phyloP scores from a whole-genome alignment of 78 protist genomes.

The Creolimax fragrantissima region DNA sequence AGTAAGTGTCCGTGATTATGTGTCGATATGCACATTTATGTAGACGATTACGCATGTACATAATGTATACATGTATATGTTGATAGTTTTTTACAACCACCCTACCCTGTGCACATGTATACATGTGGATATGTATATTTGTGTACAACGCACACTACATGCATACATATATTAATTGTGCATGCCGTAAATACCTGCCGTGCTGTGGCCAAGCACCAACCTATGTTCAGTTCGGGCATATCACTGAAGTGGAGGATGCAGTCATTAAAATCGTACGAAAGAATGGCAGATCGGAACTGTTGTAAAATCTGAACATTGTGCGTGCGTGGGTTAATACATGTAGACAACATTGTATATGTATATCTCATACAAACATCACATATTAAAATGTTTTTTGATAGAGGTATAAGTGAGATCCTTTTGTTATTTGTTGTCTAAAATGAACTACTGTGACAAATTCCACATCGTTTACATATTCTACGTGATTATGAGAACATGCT shows the following conservation, averaged over 20 bases:
- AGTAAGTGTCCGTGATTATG: too few relatives aligned
- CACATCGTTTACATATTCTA: too few relatives aligned
- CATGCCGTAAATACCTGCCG: background rate
- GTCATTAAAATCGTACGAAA: slow-evolving; percentile 24
- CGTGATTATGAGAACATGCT: too few relatives aligned
- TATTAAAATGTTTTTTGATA: too few relatives aligned
- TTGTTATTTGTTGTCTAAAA: too few relatives aligned
- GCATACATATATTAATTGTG: background rate
- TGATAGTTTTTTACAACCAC: background rate
- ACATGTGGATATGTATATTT: background rate
- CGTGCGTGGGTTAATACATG: too few relatives aligned
- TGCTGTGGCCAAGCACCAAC: background rate
- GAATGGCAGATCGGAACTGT: slow-evolving; percentile 36
- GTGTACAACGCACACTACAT: background rate
- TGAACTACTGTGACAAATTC: too few relatives aligned
- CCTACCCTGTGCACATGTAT: background rate
- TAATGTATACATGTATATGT: background rate
- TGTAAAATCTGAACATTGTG: slow-evolving; percentile 13
- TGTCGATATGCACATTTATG: too few relatives aligned
- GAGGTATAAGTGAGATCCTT: too few relatives aligned
- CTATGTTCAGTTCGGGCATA: slow-evolving; percentile 19
- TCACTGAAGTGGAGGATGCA: slow-evolving; percentile 45
- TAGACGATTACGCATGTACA: background rate
- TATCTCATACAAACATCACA: too few relatives aligned
- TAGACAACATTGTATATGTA: too few relatives aligned